Percentiles rank a stretch among this genome's conserved stretches.
Evolutionary conservation across 1,284 basidiomycete species (phyloP).

Genomic region (Ganoderma lucidum): DNA sequence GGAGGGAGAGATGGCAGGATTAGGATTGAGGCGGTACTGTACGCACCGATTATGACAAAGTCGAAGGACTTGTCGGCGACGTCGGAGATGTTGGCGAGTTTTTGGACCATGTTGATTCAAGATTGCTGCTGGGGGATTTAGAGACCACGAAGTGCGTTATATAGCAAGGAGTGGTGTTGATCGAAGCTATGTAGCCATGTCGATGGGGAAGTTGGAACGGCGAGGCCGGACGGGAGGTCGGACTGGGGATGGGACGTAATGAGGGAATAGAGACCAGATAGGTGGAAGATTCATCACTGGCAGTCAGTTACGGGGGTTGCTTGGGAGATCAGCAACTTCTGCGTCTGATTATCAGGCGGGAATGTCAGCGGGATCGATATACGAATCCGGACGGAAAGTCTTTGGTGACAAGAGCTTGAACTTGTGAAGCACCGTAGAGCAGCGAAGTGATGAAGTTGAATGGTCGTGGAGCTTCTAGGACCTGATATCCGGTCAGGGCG

Average conservation of each 20-base stretch:
- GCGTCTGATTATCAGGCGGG: neutral
- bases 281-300: neutral
- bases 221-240: neutral
- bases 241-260: neutral
- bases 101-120: conserved; percentile 12
- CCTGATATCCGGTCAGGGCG: neutral
- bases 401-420: neutral
- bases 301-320: neutral
- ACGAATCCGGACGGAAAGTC: neutral
- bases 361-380: neutral
- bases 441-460: neutral
- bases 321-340: neutral
- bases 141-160: neutral
- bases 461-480: neutral
- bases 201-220: neutral
- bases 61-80: conserved; percentile 20
- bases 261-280: neutral
- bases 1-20: neutral
- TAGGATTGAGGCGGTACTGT: neutral
- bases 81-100: conserved; percentile 12
- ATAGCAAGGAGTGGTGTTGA: neutral
- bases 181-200: neutral
- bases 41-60: conserved; percentile 24
- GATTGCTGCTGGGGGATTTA: neutral
- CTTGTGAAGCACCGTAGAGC: neutral